Evolutionary conservation across 371 early-diverging fungal genomes (phyloP).

Genomic region (Amoeboaphelidium protococcarum): DNA sequence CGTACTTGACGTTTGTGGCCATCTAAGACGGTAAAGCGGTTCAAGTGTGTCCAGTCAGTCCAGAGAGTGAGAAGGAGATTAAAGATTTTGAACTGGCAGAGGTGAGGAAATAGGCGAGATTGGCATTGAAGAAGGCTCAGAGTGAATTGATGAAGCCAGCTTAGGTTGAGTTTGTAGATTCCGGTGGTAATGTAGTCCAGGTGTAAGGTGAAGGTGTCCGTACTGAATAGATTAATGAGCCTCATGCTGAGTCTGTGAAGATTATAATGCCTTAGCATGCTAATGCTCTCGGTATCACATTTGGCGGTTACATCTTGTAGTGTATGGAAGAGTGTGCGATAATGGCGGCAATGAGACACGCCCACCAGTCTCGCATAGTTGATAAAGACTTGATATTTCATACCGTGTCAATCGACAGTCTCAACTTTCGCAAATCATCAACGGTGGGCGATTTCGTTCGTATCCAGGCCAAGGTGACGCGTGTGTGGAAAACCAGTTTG

Average conservation of each 20-base stretch:
- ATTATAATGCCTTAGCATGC: constrained; percentile 47
- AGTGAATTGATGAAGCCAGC: neutral
- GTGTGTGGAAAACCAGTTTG: constrained; percentile 24
- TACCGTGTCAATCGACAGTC: constrained; percentile 3
- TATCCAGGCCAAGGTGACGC: constrained; percentile 23
- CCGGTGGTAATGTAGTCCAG: constrained; percentile 2
- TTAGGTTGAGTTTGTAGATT: neutral
- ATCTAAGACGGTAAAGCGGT: constrained; percentile 14
- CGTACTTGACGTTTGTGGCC: constrained; percentile 46
- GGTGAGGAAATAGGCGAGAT: constrained; percentile 15
- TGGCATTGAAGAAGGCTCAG: constrained; percentile 8
- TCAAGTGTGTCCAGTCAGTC: constrained; percentile 18
- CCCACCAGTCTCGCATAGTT: neutral
- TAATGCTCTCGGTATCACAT: constrained; percentile 35
- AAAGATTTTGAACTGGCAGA: constrained; percentile 28
- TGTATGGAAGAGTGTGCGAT: constrained; percentile 43
- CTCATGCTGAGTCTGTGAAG: constrained; percentile 31
- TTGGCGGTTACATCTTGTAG: constrained; percentile 51
- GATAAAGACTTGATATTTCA: neutral
- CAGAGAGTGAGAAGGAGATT: constrained; percentile 16
- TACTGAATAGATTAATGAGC: constrained; percentile 10
- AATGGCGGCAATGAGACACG: constrained; percentile 28
- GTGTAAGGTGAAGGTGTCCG: constrained; percentile 11
- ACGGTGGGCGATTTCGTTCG: constrained; percentile 29
- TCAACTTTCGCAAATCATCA: constrained; percentile 10